These are phyloP conservation scores for Scytalidium lignicola DNA, from an alignment of 2,329 filamentous ascomycete species.

Conservation along the genomic window DNA sequence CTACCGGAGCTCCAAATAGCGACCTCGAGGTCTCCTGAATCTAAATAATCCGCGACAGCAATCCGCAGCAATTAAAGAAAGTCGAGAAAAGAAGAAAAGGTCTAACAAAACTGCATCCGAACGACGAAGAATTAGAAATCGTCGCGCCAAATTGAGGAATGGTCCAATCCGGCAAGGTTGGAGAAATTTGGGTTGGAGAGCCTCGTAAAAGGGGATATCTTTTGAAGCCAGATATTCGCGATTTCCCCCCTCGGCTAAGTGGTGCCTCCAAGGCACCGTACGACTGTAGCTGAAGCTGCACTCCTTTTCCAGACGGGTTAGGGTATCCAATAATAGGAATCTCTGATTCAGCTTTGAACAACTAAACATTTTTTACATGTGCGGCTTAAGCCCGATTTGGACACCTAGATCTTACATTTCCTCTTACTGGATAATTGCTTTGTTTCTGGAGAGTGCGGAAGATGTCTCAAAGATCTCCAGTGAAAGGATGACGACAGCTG, in stretches of 20 bases:
- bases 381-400: background rate
- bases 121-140: background rate
- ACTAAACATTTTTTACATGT: background rate
- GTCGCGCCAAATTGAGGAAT: background rate
- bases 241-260: background rate
- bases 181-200: background rate
- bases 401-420: background rate
- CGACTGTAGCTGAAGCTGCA: background rate
- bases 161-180: background rate
- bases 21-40: slow-evolving; percentile 20
- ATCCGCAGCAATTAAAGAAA: slow-evolving; percentile 3
- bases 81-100: slow-evolving; percentile 4
- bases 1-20: slow-evolving; percentile 20
- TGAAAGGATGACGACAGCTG: background rate
- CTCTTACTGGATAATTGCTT: background rate
- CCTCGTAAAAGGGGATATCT: background rate
- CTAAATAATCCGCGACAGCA: background rate
- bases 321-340: background rate
- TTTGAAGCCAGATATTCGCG: background rate
- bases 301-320: background rate
- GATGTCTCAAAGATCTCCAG: background rate
- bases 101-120: background rate
- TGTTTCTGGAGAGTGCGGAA: background rate
- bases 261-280: background rate
- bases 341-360: background rate